Conservation (phyloP, 306 rosid species). For the Cicer pinnatifidum region DNA sequence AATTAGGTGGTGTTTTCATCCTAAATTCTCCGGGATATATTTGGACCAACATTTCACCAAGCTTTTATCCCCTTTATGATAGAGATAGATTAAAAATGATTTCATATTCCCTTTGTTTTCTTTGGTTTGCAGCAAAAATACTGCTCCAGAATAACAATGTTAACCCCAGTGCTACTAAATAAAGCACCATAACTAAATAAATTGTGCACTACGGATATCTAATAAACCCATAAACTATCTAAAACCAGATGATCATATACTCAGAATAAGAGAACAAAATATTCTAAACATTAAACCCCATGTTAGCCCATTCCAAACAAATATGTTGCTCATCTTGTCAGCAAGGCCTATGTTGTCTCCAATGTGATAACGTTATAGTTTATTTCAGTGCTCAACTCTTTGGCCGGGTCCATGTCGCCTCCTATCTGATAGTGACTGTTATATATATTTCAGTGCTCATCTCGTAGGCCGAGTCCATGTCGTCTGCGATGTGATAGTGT, state of each 20-base stretch:
- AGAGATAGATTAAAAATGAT: not conserved
- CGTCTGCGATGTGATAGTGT: slow-evolving; percentile 70
- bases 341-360: not conserved
- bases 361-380: not conserved
- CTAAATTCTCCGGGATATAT: too few relatives aligned
- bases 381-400: not conserved
- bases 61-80: too few relatives aligned
- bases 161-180: slow-evolving; percentile 22
- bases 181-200: slow-evolving; percentile 22
- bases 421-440: not conserved
- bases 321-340: not conserved
- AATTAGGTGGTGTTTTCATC: too few relatives aligned
- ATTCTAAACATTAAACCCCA: not conserved
- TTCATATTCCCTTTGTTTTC: not conserved
- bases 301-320: slow-evolving; percentile 26
- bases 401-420: not conserved
- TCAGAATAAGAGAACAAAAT: not conserved
- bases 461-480: slow-evolving; percentile 64
- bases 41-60: too few relatives aligned
- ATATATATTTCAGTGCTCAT: slow-evolving; percentile 11
- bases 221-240: slow-evolving; percentile 24
- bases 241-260: not conserved
- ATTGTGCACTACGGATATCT: slow-evolving; percentile 13
- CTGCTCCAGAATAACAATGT: not conserved
- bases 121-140: slow-evolving; percentile 10